phyloP scores from a whole-genome alignment of 805 yeast genomes.

The Candida andamanensis region DNA sequence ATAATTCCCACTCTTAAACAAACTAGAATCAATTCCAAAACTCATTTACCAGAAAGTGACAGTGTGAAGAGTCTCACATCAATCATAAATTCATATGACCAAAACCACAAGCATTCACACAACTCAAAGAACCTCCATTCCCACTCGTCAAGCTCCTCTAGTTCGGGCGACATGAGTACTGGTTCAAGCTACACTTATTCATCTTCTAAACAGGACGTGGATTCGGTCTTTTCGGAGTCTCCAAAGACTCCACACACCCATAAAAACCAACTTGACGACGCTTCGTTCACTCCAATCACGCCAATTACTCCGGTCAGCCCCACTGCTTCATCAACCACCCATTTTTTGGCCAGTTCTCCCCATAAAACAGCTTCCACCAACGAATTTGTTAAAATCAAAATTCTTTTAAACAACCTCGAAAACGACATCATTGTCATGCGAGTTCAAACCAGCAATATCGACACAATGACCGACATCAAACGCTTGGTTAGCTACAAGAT shows the following conservation, averaged over 20 bases:
- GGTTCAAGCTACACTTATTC: neutral
- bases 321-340: constrained; percentile 1
- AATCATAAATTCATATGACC: constrained; percentile 26
- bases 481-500: constrained; percentile 23
- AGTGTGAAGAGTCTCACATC: constrained; percentile 24
- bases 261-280: neutral
- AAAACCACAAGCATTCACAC: constrained; percentile 1
- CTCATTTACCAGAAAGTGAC: constrained; percentile 14
- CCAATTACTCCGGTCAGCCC: constrained; percentile 8
- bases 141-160: too few relatives aligned
- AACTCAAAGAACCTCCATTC: neutral
- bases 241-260: constrained; percentile 1
- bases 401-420: constrained; percentile 21
- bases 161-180: too few relatives aligned
- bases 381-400: constrained; percentile 21
- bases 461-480: constrained; percentile 22
- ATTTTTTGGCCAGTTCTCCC: neutral
- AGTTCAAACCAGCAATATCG: constrained; percentile 19
- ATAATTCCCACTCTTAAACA: constrained; percentile 7
- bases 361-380: constrained; percentile 1
- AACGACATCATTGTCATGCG: constrained; percentile 26
- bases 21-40: constrained; percentile 15
- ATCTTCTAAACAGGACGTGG: constrained; percentile 1
- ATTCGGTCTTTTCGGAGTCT: constrained; percentile 8
- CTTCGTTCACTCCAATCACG: constrained; percentile 4